Conservation (phyloP, 768 basidiomycete species). For the Tulasnella sp. region DNA sequence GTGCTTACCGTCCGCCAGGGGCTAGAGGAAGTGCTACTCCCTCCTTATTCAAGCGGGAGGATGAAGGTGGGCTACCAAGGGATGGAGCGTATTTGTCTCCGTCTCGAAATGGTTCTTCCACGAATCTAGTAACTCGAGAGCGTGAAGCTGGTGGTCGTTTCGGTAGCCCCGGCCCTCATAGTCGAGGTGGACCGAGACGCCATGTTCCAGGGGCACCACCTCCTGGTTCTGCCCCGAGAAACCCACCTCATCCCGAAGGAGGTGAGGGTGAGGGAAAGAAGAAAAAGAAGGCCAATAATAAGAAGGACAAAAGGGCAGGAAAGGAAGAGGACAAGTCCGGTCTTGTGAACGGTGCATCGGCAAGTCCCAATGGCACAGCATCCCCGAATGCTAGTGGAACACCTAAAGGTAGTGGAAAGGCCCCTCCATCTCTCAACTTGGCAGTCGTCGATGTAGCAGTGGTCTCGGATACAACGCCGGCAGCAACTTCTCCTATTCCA, state of each 20-base stretch:
- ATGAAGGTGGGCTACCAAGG: conserved; percentile 62
- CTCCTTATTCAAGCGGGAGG: conserved; percentile 79
- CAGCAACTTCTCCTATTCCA: conserved; percentile 28
- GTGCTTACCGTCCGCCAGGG: conserved; percentile 88
- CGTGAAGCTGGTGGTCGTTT: neutral
- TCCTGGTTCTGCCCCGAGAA: conserved; percentile 30
- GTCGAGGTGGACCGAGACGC: conserved; percentile 28
- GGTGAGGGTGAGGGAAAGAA: conserved; percentile 28
- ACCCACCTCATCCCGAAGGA: no score
- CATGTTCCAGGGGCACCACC: conserved; percentile 63
- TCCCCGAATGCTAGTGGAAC: neutral
- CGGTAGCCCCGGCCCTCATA: no score
- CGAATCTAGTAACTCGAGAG: conserved; percentile 17
- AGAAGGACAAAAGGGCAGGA: conserved; percentile 38
- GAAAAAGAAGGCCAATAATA: conserved; percentile 42
- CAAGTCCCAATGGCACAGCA: conserved; percentile 9
- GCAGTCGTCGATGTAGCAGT: neutral
- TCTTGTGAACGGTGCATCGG: conserved; percentile 15
- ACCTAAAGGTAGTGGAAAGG: conserved; percentile 1
- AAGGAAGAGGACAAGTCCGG: conserved; percentile 15
- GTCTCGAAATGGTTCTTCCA: conserved; percentile 26
- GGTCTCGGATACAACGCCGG: conserved; percentile 14
- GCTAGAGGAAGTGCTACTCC: conserved; percentile 83
- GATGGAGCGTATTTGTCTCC: conserved; percentile 41
- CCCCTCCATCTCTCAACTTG: neutral